A percentile compares a stretch with the other conserved stretches of the same genome.
phyloP scores from a whole-genome alignment of 208 protist genomes.

The Crithidia expoeki region DNA sequence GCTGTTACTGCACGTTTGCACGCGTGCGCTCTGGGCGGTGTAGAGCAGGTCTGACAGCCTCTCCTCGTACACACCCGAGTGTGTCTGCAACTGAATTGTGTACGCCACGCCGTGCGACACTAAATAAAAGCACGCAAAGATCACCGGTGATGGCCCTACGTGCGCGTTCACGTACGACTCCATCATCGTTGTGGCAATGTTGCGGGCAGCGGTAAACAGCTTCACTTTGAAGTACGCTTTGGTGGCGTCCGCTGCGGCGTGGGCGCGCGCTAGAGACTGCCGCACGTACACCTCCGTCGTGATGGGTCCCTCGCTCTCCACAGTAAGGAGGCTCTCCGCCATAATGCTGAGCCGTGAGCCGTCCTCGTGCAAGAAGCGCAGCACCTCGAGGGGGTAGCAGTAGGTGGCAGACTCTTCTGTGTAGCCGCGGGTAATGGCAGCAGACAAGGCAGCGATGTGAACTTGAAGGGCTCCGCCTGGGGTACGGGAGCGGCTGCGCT shows the following conservation, averaged over 20 bases:
- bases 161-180: slow-evolving; percentile 50
- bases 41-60: slow-evolving; percentile 53
- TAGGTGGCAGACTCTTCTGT: slow-evolving; percentile 27
- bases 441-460: slow-evolving; percentile 39
- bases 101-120: slow-evolving; percentile 45
- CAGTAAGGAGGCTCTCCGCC: slow-evolving; percentile 40
- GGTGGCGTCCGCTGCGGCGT: slow-evolving; percentile 26
- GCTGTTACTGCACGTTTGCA: slow-evolving; percentile 13
- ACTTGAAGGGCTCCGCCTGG: slow-evolving; percentile 20
- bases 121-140: slow-evolving; percentile 53
- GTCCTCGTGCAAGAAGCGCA: slow-evolving; percentile 60
- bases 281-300: slow-evolving; percentile 49
- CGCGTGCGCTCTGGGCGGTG: slow-evolving; percentile 51
- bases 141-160: slow-evolving; percentile 51
- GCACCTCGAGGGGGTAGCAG: slow-evolving; percentile 52
- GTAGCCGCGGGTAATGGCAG: slow-evolving; percentile 35
- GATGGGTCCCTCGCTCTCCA: slow-evolving; percentile 9
- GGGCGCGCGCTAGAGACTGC: slow-evolving; percentile 36
- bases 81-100: slow-evolving; percentile 60
- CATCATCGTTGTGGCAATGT: slow-evolving; percentile 67
- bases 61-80: slow-evolving; percentile 41
- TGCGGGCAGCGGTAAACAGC: slow-evolving; percentile 40
- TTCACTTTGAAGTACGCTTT: slow-evolving; percentile 66
- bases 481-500: slow-evolving; percentile 1
- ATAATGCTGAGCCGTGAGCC: slow-evolving; percentile 55